Evolutionary conservation across 306 rosid species (phyloP).

Genomic region (Sicyos baderoa): DNA sequence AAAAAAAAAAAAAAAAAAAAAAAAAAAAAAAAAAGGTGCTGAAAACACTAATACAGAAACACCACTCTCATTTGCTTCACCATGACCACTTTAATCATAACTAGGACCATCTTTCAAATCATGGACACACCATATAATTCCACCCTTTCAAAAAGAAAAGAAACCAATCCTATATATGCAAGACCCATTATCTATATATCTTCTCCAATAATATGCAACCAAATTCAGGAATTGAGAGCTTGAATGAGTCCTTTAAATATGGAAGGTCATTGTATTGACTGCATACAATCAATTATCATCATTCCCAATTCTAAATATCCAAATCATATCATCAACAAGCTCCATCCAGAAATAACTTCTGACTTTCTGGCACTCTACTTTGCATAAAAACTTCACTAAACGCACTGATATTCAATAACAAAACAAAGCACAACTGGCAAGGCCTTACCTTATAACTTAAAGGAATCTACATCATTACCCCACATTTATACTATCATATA

Average conservation of each 20-base stretch:
- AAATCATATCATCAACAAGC: background rate
- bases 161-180: too few species aligned
- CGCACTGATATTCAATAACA: background rate
- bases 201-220: background rate
- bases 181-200: too few species aligned
- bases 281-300: slow-evolving; percentile 4
- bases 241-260: background rate
- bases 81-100: slow-evolving; percentile 10
- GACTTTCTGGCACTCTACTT: background rate
- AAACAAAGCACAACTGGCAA: background rate
- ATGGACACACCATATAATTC: background rate
- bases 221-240: background rate
- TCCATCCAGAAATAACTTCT: background rate
- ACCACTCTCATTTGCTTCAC: background rate
- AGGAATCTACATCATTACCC: background rate
- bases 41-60: background rate
- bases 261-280: background rate
- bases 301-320: background rate
- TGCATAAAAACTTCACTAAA: background rate
- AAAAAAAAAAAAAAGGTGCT: background rate
- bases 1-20: too few species aligned
- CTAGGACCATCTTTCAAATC: background rate
- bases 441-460: background rate
- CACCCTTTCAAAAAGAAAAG: background rate
- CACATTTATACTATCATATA: background rate